Conservation (phyloP, 169 alveolate species). For the Amoebophrya sp. region DNA sequence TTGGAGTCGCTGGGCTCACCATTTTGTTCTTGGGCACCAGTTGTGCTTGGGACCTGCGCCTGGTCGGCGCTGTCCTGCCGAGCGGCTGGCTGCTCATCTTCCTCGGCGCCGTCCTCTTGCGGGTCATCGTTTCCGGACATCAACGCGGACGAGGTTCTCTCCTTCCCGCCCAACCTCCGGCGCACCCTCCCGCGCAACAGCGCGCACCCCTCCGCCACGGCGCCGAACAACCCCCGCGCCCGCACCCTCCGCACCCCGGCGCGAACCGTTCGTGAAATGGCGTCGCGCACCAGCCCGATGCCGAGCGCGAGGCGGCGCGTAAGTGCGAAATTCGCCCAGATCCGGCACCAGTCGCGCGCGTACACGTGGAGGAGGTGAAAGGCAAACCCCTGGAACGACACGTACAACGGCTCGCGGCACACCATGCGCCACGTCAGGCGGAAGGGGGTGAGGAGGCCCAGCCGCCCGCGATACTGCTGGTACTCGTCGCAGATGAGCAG, state of each 20-base stretch:
- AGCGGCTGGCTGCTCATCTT: not conserved
- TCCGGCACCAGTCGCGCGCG: not conserved
- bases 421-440: not conserved
- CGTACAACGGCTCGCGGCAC: not conserved
- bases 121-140: too few relatives aligned
- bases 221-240: too few relatives aligned
- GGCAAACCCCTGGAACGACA: not conserved
- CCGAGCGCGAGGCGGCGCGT: not conserved
- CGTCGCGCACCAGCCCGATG: not conserved
- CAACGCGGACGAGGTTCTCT: too few relatives aligned
- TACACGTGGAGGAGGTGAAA: not conserved
- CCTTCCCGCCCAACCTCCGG: too few relatives aligned
- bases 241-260: not conserved
- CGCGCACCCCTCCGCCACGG: too few relatives aligned
- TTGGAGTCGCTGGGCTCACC: too few relatives aligned
- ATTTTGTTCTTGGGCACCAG: too few relatives aligned
- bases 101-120: not conserved
- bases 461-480: not conserved
- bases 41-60: too few relatives aligned
- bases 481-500: not conserved
- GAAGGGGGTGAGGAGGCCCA: not conserved
- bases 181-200: too few relatives aligned
- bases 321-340: not conserved
- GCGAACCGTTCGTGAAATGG: not conserved
- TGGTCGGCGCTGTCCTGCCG: not conserved